Base-by-base conservation (phyloP, 345 rosid species). In the Syzygium aqueum region DNA sequence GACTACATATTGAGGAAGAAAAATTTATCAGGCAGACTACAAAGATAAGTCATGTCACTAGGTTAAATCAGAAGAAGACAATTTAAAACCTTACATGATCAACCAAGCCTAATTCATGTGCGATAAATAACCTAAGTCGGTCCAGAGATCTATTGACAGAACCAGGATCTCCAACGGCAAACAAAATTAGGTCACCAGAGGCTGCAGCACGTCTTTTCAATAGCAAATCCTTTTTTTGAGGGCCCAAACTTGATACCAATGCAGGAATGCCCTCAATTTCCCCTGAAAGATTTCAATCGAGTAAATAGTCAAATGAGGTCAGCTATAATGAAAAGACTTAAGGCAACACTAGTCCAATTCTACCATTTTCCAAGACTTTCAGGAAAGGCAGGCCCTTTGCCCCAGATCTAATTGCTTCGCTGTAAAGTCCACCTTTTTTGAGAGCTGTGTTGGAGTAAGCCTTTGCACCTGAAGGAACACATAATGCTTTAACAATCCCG, bases 301-400 rank as follows among this genome's bases (percentile, higher is more conserved):
- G 27, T 77, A 67, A 14, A 19, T 21, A 51, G 61, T 88, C 59
- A 51, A 84, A 52, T 50, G 77, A 82, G 78, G 43, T 30, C 23
- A 65, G 56, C 27, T 23, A 86, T 49, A 57, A 12, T 49, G 87
- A 54, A 65, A 80, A 33, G 11, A 53, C 25, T 50, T 21, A 89
- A 51, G 19, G 87, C 57, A 86, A 65, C 43, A 17, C 11, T 2
- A 85, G 46, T 67, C 51, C 83, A 40, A 15, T 86, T 86, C 89
- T 95, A 97, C 99, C 99, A 93, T 93, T 90, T 92, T 95, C 98
- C 90, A 92, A 89, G 89, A 96, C 96, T 94, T 96, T 97, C 87
- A 97, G 92, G 91, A 96, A 97, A 84, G 99, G 98, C 84, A 97
- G 92, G 80, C 99, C 99, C 92, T 94, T 97, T 77, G 98, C 99